A percentile compares a stretch with the other conserved stretches of the same genome.
Conservation (phyloP, 306 rosid species). For the Rubus parviflorus region DNA sequence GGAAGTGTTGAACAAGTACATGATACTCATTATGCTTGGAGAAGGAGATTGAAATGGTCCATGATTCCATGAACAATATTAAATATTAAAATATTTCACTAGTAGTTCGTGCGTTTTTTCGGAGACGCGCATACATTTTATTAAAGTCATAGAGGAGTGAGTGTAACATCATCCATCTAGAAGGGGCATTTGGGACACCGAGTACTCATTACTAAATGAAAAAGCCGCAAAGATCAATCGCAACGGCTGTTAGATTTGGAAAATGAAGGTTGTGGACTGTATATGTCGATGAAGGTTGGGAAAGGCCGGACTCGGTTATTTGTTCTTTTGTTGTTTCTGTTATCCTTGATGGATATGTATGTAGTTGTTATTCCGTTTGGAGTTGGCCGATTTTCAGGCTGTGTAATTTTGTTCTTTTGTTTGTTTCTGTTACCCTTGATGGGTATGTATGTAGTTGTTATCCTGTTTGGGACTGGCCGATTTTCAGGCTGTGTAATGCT, state of each 20-base stretch:
- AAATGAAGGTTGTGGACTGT: neutral
- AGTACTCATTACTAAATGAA: neutral
- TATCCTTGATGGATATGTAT: no score
- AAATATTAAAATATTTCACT: neutral
- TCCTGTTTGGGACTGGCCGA: no score
- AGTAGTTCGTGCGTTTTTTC: neutral
- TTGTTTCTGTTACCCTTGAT: no score
- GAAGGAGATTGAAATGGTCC: constrained; percentile 10
- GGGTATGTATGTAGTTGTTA: no score
- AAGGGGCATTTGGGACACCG: neutral
- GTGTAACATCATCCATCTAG: constrained; percentile 9
- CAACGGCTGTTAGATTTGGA: neutral
- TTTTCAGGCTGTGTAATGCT: no score
- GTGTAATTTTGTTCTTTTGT: no score
- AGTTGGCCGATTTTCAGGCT: no score
- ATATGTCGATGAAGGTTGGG: no score
- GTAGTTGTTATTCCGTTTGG: no score
- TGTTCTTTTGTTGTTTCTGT: no score
- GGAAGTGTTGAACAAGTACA: neutral
- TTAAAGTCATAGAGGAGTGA: neutral
- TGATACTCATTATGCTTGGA: neutral
- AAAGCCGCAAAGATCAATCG: neutral
- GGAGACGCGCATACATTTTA: neutral
- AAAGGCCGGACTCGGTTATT: no score
- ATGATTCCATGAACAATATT: neutral